A percentile compares a stretch with the other conserved stretches of the same genome.
Evolutionary conservation across 192 early-diverging fungal genomes (phyloP).

Genomic region (Umbelopsis isabellina): DNA sequence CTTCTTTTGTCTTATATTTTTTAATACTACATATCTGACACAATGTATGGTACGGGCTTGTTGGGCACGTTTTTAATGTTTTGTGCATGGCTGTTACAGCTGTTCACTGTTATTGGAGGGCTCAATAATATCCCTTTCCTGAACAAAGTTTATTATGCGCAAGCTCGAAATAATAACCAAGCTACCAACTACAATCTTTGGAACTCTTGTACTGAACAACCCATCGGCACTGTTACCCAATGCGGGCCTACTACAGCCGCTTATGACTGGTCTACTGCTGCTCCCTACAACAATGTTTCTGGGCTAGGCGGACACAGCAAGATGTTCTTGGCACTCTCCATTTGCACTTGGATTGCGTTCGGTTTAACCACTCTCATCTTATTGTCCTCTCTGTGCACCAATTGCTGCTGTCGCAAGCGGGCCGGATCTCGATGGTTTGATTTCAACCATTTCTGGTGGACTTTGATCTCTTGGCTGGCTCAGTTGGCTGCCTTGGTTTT

Average conservation of each 20-base stretch:
- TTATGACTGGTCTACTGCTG: background rate
- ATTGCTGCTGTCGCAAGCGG: slow-evolving; percentile 6
- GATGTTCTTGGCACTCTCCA: background rate
- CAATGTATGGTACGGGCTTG: background rate
- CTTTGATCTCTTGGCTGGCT: slow-evolving; percentile 3
- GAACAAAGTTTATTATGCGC: background rate
- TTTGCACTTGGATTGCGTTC: background rate
- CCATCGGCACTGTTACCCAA: background rate
- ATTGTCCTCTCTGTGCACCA: background rate
- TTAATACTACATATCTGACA: background rate
- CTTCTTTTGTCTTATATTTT: background rate
- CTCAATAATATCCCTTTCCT: background rate
- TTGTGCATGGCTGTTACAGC: slow-evolving; percentile 4
- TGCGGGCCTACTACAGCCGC: background rate
- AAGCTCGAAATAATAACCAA: background rate
- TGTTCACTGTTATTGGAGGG: slow-evolving; percentile 4
- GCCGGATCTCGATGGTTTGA: background rate
- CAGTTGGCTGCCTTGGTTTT: slow-evolving; percentile 1
- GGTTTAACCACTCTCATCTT: slow-evolving; percentile 3
- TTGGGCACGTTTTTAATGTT: slow-evolving; percentile 1
- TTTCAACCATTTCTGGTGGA: slow-evolving; percentile 13
- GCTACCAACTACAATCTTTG: background rate
- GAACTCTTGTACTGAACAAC: background rate
- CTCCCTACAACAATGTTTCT: background rate
- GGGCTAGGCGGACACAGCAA: background rate